Evolutionary conservation across 164 flowering plant genomes (phyloP).

Genomic region (Hamamelis virginiana): DNA sequence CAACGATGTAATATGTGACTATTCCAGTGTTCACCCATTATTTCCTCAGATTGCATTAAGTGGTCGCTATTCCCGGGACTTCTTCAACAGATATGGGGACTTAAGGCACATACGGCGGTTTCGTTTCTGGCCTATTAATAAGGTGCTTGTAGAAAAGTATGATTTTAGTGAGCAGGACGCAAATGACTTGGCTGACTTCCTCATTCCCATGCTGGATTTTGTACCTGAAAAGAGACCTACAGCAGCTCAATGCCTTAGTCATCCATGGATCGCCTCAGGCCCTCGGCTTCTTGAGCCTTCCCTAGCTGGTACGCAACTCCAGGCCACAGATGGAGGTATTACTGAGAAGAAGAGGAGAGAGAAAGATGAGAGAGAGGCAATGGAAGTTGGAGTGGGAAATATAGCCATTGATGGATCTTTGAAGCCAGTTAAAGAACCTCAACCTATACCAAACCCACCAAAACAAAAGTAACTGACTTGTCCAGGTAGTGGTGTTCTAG

Average conservation of each 20-base stretch:
- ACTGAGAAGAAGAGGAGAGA: constrained; percentile 43
- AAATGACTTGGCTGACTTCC: constrained; percentile 71
- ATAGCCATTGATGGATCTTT: constrained; percentile 59
- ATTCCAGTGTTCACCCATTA: not conserved
- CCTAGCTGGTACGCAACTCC: constrained; percentile 14
- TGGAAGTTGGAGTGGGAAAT: constrained; percentile 74
- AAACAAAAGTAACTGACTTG: not conserved
- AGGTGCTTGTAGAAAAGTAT: constrained; percentile 81
- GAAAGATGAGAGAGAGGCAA: constrained; percentile 68
- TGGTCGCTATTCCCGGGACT: constrained; percentile 85
- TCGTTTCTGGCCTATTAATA: constrained; percentile 81
- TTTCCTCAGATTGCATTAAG: constrained; percentile 67
- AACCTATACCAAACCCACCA: constrained; percentile 17
- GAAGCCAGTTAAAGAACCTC: constrained; percentile 31
- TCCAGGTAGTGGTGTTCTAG: not conserved
- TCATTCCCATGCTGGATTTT: constrained; percentile 77
- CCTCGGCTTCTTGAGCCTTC: constrained; percentile 48
- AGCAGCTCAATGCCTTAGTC: constrained; percentile 72
- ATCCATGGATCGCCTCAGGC: constrained; percentile 65
- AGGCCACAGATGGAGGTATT: constrained; percentile 20
- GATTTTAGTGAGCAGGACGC: constrained; percentile 82
- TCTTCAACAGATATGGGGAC: constrained; percentile 81
- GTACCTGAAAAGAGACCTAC: constrained; percentile 88
- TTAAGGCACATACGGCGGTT: constrained; percentile 74
- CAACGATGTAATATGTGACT: not conserved